Base-by-base conservation (phyloP, 2,329 filamentous ascomycete genomes). In the Colletotrichum orbiculare region DNA sequence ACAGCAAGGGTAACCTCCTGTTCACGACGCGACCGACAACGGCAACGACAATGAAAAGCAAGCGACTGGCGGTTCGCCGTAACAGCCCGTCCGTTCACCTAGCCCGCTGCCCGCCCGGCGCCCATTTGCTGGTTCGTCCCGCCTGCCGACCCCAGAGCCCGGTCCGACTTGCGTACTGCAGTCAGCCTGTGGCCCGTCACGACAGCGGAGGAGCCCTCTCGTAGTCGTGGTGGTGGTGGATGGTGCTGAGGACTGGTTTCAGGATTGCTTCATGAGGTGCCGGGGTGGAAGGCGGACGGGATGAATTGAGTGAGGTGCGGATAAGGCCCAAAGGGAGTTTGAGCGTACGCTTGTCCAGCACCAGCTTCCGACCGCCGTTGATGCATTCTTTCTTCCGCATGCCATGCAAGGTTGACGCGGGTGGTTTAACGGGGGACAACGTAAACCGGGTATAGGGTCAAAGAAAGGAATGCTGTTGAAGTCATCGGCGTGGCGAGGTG, bases 241-340 rank as follows among this genome's bases (percentile, higher is more conserved):
- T 59, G 50, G 45, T 54, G 52, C 48, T 59, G 67, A 46, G 63
- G 67, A 55, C 66, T 25, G 63, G 78, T 81, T 81, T 80, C 78
- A 80, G 74, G 71, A 74, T 71, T 80, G 78, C 77, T 77, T 80
- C 78, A 81, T 69, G 70, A 70, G 61, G 58, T 67, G 68, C 70
- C 49, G 64, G 67, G 67, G 66, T 25, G 25, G 4, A 25, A 68
- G 60, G 67, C 58, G 63, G 58, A 53, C 54, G 60, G 54, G 17
- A 63, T 62, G 56, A 56, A 50, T 25, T 25, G 25, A 25, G 25
- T 25, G 25, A 25, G 25, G 25, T 12, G 46, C 52, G 57, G 50
- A 54, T 50, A 46, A 45, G 41, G 54, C 54, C 37, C 47, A 48
- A 54, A 64, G 13, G 41, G 46, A 48, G 25, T 25, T 25, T 5